Base-by-base conservation (phyloP, 345 rosid species). In the Salix udensis region DNA sequence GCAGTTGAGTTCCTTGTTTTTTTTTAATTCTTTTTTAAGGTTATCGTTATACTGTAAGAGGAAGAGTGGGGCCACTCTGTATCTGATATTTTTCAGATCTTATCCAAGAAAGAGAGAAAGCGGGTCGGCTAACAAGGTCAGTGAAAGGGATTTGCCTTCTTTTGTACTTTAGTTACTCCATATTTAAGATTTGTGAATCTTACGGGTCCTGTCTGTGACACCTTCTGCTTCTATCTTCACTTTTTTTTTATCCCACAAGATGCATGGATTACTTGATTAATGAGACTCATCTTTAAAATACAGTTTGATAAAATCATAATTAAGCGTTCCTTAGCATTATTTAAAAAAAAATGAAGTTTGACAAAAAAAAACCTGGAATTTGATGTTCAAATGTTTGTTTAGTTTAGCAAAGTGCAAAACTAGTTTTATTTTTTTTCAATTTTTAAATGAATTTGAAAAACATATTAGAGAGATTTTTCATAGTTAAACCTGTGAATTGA, bases 31-130 rank as follows among this genome's bases (percentile, higher is more conserved):
- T 3, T 40, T 40, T 10, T 10, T 0, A 31, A 34, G 28, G 75
- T 0, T 34, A 11, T 23, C 1, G 12, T 60, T 23, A 18, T 3
- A n/a, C 7, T 36, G 58, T 44, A 18, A 61, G 26, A 69, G 65
- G 70, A 42, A 3, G 53, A 48, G 77, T 73, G 79, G 87, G 83
- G 79, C 65, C 71, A 24, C 26, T 16, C 19, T 61, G 21, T 36
- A 70, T 52, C 64, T 19, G 82, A 79, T 70, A 76, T 76, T 79
- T 70, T 40, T 48, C 42, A 34, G 86, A 88, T 79, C 88, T 83
- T 84, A 86, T 86, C 86, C 83, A 19, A 60, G 67, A 68, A 67
- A 58, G 30, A 23, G 60, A 39, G 79, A 60, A 31, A 60, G 26
- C 6, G 10, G 1, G 34, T 65, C 21, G 78, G 73, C 66, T 72